These are phyloP conservation scores for Nakaseomyces uthaithaninus DNA, from an alignment of 1,139 yeast species.

Conservation along the genomic window DNA sequence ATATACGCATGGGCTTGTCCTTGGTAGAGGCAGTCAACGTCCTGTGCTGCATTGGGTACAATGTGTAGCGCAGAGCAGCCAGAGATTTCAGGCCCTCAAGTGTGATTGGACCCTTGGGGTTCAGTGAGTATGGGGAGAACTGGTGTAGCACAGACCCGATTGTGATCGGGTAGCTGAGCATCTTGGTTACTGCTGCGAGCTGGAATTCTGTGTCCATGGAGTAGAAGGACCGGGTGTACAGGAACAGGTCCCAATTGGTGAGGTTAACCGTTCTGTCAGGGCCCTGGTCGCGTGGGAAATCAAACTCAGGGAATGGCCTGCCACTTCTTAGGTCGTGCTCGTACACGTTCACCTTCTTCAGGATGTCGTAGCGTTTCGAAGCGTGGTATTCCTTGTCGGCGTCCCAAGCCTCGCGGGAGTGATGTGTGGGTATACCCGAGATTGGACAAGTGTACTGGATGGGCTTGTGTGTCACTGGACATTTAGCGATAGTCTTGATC, in stretches of 20 bases:
- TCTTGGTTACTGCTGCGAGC: constrained; percentile 89
- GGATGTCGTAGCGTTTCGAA: constrained; percentile 55
- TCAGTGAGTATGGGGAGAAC: constrained; percentile 71
- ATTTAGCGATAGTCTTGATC: constrained; percentile 76
- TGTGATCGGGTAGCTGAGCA: constrained; percentile 87
- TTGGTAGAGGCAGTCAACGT: constrained; percentile 44
- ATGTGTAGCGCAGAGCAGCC: constrained; percentile 82
- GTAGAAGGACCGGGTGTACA: constrained; percentile 85
- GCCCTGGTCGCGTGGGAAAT: constrained; percentile 77
- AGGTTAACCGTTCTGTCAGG: constrained; percentile 71
- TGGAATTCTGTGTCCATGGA: constrained; percentile 97
- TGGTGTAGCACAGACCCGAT: constrained; percentile 78
- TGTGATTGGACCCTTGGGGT: constrained; percentile 82
- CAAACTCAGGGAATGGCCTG: constrained; percentile 88
- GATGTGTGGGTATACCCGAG: constrained; percentile 95
- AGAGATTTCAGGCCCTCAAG: constrained; percentile 87
- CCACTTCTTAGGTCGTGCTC: constrained; percentile 95
- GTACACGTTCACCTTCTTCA: constrained; percentile 81
- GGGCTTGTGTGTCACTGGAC: constrained; percentile 80
- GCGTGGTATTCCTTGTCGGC: constrained; percentile 65
- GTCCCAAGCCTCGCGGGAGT: constrained; percentile 83
- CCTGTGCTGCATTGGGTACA: constrained; percentile 59
- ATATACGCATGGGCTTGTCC: constrained; percentile 84
- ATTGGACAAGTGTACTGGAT: constrained; percentile 84
- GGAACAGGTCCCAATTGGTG: constrained; percentile 83